A percentile compares a stretch with the other conserved stretches of the same genome.
These are phyloP conservation scores for Candida sithepensis DNA, from an alignment of 805 yeast species.

Conservation along the genomic window DNA sequence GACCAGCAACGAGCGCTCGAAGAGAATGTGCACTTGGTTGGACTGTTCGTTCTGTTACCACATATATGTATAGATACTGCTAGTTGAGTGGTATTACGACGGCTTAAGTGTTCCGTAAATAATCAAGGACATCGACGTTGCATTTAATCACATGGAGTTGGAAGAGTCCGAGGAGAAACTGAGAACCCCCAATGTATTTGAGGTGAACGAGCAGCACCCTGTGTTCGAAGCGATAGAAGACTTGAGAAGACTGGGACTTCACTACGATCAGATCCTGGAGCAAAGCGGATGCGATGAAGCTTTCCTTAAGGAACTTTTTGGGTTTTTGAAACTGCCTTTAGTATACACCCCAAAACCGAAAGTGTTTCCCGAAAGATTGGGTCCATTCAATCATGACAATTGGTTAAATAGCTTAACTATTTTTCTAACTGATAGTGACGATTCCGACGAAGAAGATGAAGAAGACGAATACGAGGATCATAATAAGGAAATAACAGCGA, in stretches of 20 bases:
- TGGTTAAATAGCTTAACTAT: conserved; percentile 17
- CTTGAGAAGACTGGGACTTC: conserved; percentile 19
- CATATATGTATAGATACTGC: no score
- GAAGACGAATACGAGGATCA: conserved; percentile 29
- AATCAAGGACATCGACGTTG: no score
- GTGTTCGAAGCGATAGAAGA: conserved; percentile 24
- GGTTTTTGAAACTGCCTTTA: conserved; percentile 8
- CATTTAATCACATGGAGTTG: background rate
- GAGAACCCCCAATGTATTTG: conserved; percentile 2
- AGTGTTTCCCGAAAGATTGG: background rate
- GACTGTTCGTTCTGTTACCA: no score
- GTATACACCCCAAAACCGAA: background rate
- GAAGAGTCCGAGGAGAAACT: background rate
- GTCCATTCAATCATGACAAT: conserved; percentile 15
- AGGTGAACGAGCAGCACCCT: conserved; percentile 10
- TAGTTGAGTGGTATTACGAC: no score
- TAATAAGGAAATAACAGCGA: background rate
- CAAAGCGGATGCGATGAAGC: conserved; percentile 16
- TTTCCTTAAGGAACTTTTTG: conserved; percentile 13
- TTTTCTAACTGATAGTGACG: background rate
- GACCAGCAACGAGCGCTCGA: no score
- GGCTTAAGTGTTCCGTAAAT: no score
- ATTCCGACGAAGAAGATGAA: conserved; percentile 31
- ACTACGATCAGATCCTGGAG: conserved; percentile 14
- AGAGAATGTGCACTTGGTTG: no score